Conservation (phyloP, 2,329 filamentous ascomycete species). For the Hypocreales sp. region DNA sequence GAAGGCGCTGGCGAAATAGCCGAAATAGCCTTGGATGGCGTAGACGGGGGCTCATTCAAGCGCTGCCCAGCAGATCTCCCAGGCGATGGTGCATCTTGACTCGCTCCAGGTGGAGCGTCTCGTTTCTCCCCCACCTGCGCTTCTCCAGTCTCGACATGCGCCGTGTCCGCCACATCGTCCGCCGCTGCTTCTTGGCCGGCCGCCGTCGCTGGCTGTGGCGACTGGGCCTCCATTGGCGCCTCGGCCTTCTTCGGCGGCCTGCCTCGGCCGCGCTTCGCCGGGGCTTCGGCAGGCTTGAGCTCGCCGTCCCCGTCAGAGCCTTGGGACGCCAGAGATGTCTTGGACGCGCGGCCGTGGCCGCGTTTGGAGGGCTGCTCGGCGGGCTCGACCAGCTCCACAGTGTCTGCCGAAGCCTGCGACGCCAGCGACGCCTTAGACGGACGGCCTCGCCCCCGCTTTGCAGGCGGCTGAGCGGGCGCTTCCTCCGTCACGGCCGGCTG, state of each 20-base stretch:
- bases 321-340: slow-evolving; percentile 12
- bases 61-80: neutral
- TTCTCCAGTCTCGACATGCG: neutral
- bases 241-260: slow-evolving; percentile 11
- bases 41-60: slow-evolving; percentile 20
- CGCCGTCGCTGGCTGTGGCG: neutral
- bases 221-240: neutral
- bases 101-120: too few species aligned
- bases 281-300: slow-evolving; percentile 8
- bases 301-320: slow-evolving; percentile 8
- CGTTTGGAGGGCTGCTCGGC: slow-evolving; percentile 10
- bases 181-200: slow-evolving; percentile 3
- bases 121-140: too few species aligned
- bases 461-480: neutral
- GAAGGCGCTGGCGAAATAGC: slow-evolving; percentile 31
- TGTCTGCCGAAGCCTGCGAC: slow-evolving; percentile 2
- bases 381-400: neutral
- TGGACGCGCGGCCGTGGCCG: slow-evolving; percentile 15
- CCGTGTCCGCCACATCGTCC: slow-evolving; percentile 3
- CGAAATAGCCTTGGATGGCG: slow-evolving; percentile 25
- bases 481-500: neutral
- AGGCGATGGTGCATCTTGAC: neutral
- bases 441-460: slow-evolving; percentile 12
- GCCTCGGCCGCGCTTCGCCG: slow-evolving; percentile 13
- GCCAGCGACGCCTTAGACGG: slow-evolving; percentile 9